phyloP scores from a whole-genome alignment of 2,329 filamentous ascomycete species.

The Rhynchosporium secalis region DNA sequence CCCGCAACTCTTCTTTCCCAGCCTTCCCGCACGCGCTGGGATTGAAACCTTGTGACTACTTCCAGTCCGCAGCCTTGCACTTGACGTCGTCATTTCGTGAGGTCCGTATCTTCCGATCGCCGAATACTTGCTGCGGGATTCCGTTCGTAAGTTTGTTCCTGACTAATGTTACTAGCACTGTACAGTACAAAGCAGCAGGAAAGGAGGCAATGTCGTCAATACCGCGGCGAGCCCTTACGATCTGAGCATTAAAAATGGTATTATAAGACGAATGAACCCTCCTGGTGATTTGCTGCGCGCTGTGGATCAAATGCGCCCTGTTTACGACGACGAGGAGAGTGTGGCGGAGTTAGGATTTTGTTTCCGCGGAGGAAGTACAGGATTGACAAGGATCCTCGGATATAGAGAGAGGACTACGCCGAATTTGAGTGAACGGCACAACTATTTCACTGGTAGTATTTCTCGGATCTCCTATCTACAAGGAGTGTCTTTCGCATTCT shows the following conservation, averaged over 20 bases:
- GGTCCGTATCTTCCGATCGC: neutral
- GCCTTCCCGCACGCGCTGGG: neutral
- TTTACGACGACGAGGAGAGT: neutral
- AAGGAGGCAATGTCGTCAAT: neutral
- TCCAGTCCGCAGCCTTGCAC: slow-evolving; percentile 8
- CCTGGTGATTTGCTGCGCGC: too few species aligned
- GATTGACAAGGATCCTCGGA: neutral
- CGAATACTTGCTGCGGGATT: neutral
- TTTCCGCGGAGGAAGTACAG: too few species aligned
- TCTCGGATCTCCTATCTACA: slow-evolving; percentile 2
- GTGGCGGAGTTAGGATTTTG: neutral
- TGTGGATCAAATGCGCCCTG: too few species aligned
- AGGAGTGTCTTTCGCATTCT: neutral
- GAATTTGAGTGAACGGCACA: neutral
- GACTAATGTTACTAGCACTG: neutral
- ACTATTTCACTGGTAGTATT: neutral
- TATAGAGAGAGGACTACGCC: neutral
- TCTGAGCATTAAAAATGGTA: too few species aligned
- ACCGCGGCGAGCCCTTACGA: too few species aligned
- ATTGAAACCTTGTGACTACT: neutral
- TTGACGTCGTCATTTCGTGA: slow-evolving; percentile 5
- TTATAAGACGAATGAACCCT: too few species aligned
- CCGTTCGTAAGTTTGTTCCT: neutral
- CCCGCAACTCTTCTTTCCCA: neutral
- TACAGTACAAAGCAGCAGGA: neutral